Evolutionary conservation across 805 yeast species (phyloP), one percentile per base, ranked within the genome.

Genomic region (Cyberlindnera amylophila): DNA sequence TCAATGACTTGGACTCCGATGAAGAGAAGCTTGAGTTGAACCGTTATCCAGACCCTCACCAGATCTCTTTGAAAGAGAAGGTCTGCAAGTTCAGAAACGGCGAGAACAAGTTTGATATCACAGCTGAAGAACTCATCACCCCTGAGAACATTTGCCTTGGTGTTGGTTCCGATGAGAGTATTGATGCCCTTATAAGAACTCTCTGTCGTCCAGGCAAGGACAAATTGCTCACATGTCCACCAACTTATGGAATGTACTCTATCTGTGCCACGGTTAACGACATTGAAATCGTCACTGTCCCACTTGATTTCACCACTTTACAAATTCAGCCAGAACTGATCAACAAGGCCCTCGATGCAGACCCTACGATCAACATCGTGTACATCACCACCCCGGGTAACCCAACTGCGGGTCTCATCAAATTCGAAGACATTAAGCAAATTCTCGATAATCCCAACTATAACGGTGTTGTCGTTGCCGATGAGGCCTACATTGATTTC

Each of bases 1-100:
- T 88, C 13, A 45, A 66, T 2, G 63, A 64, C 6, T 51, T 79
- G 18, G 61, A 71, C 4, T 51, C 53, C 1, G 64, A 63, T 2
- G 91, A 84, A 47, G 45, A 61, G 12, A 44, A 52, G 2, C 66
- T 79, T 50, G 82, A 81, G 37, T 77, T 93, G 53, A 82, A 93
- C 69, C 74, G 99, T 57, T 93, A 93, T 62, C 99, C 99, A 14
- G 99, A 93, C 57, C 99, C 99, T 9, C 97, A 93, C 65, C 98
- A 91, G 58, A 45, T 75, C 6, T 82, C 72, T 27, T 72, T 93
- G 54, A 93, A 93, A 60, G 67, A 75, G 48, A 80, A 80, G 50
- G 70, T 91, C 38, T 78, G 86, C 37, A 69, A 77, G 31, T 83
- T 83, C 58, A 75, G 99, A 50, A 89, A 87, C 60, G 48, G 59